Base-by-base conservation (phyloP, 1,139 yeast species). In the Hemisphaericaspora xylanilytica region DNA sequence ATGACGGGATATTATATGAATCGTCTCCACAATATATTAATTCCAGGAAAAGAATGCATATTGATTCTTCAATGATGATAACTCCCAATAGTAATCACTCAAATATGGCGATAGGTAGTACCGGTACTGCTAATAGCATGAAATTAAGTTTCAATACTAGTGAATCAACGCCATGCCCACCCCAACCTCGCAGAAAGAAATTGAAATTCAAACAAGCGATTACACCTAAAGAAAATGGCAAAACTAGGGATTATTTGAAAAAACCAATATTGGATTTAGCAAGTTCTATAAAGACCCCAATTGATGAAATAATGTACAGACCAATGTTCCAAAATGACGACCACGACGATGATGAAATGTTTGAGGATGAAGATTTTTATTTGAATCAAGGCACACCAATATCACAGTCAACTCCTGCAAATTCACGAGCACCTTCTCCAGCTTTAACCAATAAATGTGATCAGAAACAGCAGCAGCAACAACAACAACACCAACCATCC, bases 151-250 rank as follows among this genome's bases (percentile, higher is more conserved):
- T 58, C 26, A 56, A 63, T 37, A 59, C 58, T 27, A 56, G 61
- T 26, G 68, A 63, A 43, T 58, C 67, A 1, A 63, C 69, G 1
- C 69, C 69, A 5, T 63, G 69, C 45, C 69, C 69, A 5, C 44
- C 49, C 5, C 60, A 59, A 22, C 66, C 67, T 10, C 51, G 58
- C 15, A 50, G 66, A 34, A 63, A 62, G 49, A 58, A 53, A 39
- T 45, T 61, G 29, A 58, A 57, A 41, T 59, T 58, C 26, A 60
- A 52, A 39, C 44, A 20, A 20, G 8, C 21, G n/a, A n/a, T n/a
- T n/a, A n/a, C n/a, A n/a, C n/a, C 43, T 21, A 44, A 44, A 20
- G 41, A 43, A 1, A 37, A 44, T 10, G n/a, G n/a, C n/a, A 51
- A 49, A 35, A 6, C 15, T n/a, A 4, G 8, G 24, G 32, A 17